Conservation (phyloP, 2,329 filamentous ascomycete genomes). For the Magnaporthiopsis incrustans region DNA sequence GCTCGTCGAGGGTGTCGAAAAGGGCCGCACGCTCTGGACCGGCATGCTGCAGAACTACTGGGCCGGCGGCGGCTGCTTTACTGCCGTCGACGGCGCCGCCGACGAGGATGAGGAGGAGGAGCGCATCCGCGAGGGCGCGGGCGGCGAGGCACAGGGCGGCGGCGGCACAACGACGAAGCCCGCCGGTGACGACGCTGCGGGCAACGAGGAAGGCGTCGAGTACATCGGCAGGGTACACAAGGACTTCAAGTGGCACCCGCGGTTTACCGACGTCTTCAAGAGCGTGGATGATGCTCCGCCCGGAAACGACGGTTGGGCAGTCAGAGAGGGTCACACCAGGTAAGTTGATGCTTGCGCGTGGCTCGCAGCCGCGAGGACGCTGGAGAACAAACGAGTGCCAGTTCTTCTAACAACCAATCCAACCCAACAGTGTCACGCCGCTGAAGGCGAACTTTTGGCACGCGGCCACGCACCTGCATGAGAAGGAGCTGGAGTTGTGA, state of each 20-base stretch:
- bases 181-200: constrained; percentile 14
- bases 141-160: constrained; percentile 27
- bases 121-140: constrained; percentile 59
- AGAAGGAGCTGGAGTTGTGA: constrained; percentile 76
- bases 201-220: constrained; percentile 20
- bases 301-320: constrained; percentile 88
- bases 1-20: constrained; percentile 65
- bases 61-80: constrained; percentile 76
- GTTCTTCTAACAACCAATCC: constrained; percentile 7
- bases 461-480: constrained; percentile 50
- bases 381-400: neutral
- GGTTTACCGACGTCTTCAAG: constrained; percentile 77
- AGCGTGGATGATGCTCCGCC: constrained; percentile 73
- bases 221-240: constrained; percentile 50
- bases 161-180: constrained; percentile 18
- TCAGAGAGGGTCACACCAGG: constrained; percentile 83
- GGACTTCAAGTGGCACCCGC: constrained; percentile 92
- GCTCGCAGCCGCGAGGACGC: too few relatives aligned
- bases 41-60: constrained; percentile 87
- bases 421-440: constrained; percentile 64
- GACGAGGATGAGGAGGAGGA: constrained; percentile 60
- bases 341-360: constrained; percentile 29
- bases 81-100: constrained; percentile 62
- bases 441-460: constrained; percentile 92
- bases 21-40: constrained; percentile 71